These are phyloP conservation scores for Ogataea henricii DNA, from an alignment of 805 yeast species.

Conservation along the genomic window DNA sequence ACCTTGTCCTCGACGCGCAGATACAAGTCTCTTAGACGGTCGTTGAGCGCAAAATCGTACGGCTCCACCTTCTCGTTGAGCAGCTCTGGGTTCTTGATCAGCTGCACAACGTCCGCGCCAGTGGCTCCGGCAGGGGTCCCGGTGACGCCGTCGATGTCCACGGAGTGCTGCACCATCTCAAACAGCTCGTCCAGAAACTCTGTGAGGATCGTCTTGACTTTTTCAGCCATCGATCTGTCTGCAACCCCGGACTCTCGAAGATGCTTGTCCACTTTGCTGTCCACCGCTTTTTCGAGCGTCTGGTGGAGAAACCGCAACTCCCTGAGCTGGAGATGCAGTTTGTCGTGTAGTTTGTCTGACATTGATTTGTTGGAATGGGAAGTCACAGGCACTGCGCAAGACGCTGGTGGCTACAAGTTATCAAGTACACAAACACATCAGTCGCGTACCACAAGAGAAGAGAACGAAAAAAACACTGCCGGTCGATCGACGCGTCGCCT, in stretches of 20 bases:
- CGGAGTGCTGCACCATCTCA: conserved; percentile 55
- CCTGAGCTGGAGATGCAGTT: conserved; percentile 50
- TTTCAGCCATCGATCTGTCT: conserved; percentile 27
- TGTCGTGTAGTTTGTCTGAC: conserved; percentile 37
- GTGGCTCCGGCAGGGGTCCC: neutral
- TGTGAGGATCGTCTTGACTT: conserved; percentile 45
- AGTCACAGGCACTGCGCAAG: too few relatives aligned
- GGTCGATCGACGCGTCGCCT: neutral
- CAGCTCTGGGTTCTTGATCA: conserved; percentile 21
- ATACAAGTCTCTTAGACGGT: conserved; percentile 55
- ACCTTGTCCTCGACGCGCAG: conserved; percentile 64
- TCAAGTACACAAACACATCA: too few relatives aligned
- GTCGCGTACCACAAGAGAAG: too few relatives aligned
- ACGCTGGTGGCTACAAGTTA: neutral
- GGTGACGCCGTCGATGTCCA: conserved; percentile 52
- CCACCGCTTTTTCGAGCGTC: conserved; percentile 44
- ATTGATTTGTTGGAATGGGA: conserved; percentile 2
- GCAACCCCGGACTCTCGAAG: conserved; percentile 15
- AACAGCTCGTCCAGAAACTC: conserved; percentile 54
- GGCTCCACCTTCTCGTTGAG: conserved; percentile 56
- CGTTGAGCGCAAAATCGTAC: conserved; percentile 66
- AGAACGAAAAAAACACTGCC: neutral
- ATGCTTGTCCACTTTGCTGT: conserved; percentile 42
- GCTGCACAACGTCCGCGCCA: neutral
- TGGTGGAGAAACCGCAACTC: conserved; percentile 54